A percentile compares a stretch with the other conserved stretches of the same genome.
These are phyloP conservation scores for Macrophomina pseudophaseolina DNA, from an alignment of 2,329 filamentous ascomycete species.

Conservation along the genomic window DNA sequence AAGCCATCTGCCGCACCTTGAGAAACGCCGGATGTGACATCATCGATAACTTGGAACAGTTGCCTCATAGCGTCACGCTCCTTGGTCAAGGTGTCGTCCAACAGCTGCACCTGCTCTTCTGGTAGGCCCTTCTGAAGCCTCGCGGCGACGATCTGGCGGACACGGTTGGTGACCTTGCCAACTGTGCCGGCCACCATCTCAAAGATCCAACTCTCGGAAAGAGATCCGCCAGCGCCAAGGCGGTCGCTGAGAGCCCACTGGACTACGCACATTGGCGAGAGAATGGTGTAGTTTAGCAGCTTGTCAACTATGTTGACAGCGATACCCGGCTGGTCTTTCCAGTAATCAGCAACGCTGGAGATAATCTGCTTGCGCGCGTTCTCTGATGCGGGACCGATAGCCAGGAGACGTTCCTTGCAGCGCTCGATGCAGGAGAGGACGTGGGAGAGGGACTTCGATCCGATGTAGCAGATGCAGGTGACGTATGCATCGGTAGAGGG, in stretches of 20 bases:
- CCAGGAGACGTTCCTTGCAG: slow-evolving; percentile 84
- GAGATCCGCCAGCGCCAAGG: slow-evolving; percentile 66
- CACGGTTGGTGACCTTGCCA: slow-evolving; percentile 84
- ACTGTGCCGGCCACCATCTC: slow-evolving; percentile 91
- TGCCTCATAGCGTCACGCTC: slow-evolving; percentile 78
- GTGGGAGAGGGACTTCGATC: slow-evolving; percentile 94
- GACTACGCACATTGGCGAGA: slow-evolving; percentile 82
- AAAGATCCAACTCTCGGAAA: slow-evolving; percentile 79
- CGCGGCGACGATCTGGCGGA: slow-evolving; percentile 76
- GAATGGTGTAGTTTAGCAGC: slow-evolving; percentile 93
- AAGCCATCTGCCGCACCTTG: slow-evolving; percentile 74
- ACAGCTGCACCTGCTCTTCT: slow-evolving; percentile 62
- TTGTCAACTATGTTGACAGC: slow-evolving; percentile 95
- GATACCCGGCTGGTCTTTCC: slow-evolving; percentile 88
- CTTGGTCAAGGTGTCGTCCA: slow-evolving; percentile 69
- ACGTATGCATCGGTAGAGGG: slow-evolving; percentile 93
- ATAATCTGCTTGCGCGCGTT: slow-evolving; percentile 86
- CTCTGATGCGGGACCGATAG: slow-evolving; percentile 75
- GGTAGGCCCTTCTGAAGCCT: slow-evolving; percentile 62
- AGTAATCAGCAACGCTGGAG: slow-evolving; percentile 87
- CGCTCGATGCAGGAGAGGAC: slow-evolving; percentile 95
- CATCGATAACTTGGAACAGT: slow-evolving; percentile 81
- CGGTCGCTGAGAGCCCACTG: slow-evolving; percentile 83
- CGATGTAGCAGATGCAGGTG: slow-evolving; percentile 90
- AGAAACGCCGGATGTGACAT: slow-evolving; percentile 75